Conservation (phyloP, 768 basidiomycete species). For the Artomyces pyxidatus region DNA sequence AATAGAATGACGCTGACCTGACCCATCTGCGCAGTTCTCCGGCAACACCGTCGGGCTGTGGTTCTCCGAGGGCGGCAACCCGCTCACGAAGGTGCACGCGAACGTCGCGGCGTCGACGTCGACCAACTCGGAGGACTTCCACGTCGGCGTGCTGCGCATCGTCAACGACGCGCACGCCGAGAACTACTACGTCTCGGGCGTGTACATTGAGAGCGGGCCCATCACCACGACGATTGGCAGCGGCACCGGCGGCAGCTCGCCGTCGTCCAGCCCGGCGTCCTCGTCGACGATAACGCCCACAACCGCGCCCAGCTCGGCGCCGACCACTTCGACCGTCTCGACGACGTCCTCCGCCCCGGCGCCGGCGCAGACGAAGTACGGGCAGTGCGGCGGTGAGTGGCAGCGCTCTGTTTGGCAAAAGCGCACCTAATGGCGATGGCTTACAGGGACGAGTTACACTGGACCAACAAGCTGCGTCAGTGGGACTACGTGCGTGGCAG, state of each 20-base stretch:
- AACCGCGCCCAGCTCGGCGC: constrained; percentile 18
- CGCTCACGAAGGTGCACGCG: constrained; percentile 41
- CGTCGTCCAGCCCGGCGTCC: constrained; percentile 5
- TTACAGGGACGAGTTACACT: constrained; percentile 33
- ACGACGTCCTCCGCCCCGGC: constrained; percentile 32
- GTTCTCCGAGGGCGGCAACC: constrained; percentile 40
- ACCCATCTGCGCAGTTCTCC: constrained; percentile 33
- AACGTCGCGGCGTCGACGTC: constrained; percentile 41
- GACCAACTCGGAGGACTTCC: constrained; percentile 55
- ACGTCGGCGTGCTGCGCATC: constrained; percentile 53
- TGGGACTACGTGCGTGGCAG: constrained; percentile 35
- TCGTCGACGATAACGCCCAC: constrained; percentile 15
- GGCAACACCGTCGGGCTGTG: constrained; percentile 48
- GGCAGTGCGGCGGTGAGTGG: constrained; percentile 43
- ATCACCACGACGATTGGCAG: constrained; percentile 46
- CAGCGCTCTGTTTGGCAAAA: background rate
- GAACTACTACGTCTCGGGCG: constrained; percentile 53
- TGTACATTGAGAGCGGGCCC: constrained; percentile 50
- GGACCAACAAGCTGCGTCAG: constrained; percentile 39
- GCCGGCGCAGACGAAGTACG: constrained; percentile 36
- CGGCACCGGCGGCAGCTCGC: constrained; percentile 18
- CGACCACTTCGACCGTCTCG: constrained; percentile 20
- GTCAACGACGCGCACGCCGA: constrained; percentile 37
- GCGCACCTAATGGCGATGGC: background rate
- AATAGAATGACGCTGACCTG: background rate